Conservation (phyloP, 345 rosid species). For the Microthlaspi erraticum region DNA sequence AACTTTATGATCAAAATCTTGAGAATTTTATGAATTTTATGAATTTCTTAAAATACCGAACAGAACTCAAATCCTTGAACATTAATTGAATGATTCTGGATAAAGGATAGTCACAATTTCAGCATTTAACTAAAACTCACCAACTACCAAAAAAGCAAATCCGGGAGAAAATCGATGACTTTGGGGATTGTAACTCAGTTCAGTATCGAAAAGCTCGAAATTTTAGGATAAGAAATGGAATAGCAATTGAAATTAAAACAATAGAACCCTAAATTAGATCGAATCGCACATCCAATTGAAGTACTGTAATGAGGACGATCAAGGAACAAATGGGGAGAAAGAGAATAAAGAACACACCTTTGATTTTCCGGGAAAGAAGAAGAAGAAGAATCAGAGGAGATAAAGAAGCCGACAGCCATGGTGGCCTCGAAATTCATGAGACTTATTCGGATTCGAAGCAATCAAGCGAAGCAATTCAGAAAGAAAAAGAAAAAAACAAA, state of each 20-base stretch:
- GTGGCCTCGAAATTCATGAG: constrained; percentile 42
- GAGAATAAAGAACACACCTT: constrained; percentile 28
- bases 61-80: too few species aligned
- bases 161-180: constrained; percentile 27
- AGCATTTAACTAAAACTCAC: constrained; percentile 10
- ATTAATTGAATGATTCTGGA: background rate
- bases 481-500: background rate
- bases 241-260: background rate
- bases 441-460: constrained; percentile 43
- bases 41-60: too few species aligned
- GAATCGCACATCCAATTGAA: constrained; percentile 32
- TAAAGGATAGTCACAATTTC: constrained; percentile 14
- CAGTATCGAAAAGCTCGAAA: constrained; percentile 30
- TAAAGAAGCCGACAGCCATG: constrained; percentile 36
- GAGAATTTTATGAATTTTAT: background rate
- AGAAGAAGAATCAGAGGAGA: constrained; percentile 7
- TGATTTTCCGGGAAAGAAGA: constrained; percentile 35
- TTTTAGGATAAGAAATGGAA: constrained; percentile 12
- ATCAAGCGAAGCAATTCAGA: constrained; percentile 23
- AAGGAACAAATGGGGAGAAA: background rate
- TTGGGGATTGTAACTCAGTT: constrained; percentile 30
- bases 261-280: constrained; percentile 25
- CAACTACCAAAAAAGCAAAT: background rate
- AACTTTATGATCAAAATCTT: constrained; percentile 22
- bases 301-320: constrained; percentile 22